These are phyloP conservation scores for Rutstroemia sydowiana DNA, from an alignment of 2,329 filamentous ascomycete species.

Conservation along the genomic window DNA sequence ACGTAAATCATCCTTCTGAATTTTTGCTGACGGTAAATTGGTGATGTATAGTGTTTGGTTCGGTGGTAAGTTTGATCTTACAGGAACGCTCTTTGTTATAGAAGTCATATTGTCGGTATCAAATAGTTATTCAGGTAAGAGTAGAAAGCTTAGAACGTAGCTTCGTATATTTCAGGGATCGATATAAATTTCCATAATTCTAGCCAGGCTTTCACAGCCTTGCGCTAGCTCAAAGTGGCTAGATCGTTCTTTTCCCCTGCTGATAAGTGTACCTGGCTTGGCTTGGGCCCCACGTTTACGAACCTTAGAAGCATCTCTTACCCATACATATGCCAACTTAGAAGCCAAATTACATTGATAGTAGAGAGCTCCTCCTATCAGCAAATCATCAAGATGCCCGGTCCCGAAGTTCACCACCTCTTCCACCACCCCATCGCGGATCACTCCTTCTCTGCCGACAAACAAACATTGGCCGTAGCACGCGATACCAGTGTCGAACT, in stretches of 20 bases:
- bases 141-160: no score
- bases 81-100: neutral
- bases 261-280: constrained; percentile 1
- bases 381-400: constrained; percentile 53
- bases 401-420: constrained; percentile 89
- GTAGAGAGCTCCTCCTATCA: constrained; percentile 99
- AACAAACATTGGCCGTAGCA: constrained; percentile 79
- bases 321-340: constrained; percentile 10
- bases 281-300: constrained; percentile 9
- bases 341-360: constrained; percentile 48
- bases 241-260: neutral
- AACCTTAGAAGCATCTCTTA: constrained; percentile 1
- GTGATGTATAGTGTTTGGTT: constrained; percentile 84
- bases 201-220: constrained; percentile 6
- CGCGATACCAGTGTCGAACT: constrained; percentile 87
- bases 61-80: constrained; percentile 39
- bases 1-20: constrained; percentile 81
- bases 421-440: constrained; percentile 96
- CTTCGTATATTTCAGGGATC: no score
- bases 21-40: constrained; percentile 78
- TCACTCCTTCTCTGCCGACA: constrained; percentile 95
- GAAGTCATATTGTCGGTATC: constrained; percentile 1
- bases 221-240: constrained; percentile 3
- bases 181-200: constrained; percentile 4
- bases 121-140: neutral